A percentile compares a stretch with the other conserved stretches of the same genome.
Evolutionary conservation across 345 rosid genomes (phyloP).

Genomic region (Atalantia buxifolia): DNA sequence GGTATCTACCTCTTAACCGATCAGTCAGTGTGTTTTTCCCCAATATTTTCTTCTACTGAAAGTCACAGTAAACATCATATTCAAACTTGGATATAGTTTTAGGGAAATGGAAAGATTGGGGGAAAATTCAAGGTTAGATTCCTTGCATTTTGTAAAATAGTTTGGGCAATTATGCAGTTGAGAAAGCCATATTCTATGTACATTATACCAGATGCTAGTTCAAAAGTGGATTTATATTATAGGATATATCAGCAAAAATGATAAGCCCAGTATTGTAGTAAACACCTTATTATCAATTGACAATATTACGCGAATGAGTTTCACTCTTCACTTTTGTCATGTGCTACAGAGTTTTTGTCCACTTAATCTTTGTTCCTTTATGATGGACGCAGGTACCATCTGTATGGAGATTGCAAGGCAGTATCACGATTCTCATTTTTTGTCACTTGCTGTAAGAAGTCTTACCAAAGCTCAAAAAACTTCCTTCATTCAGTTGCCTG

Average conservation of each 20-base stretch:
- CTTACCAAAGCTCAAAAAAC: constrained; percentile 52
- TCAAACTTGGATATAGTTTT: not conserved
- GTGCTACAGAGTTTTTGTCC: not conserved
- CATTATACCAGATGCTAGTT: not conserved
- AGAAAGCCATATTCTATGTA: not conserved
- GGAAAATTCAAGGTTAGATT: not conserved
- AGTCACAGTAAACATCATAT: not conserved
- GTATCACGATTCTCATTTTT: constrained; percentile 42
- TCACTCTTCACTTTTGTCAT: not conserved
- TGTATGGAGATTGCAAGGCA: constrained; percentile 79
- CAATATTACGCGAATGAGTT: not conserved
- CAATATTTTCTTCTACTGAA: not conserved
- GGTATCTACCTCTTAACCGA: constrained; percentile 35
- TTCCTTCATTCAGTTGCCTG: constrained; percentile 53
- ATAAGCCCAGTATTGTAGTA: not conserved
- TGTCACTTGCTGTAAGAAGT: constrained; percentile 60
- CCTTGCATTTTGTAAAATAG: not conserved
- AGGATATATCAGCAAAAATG: not conserved
- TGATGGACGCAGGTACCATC: constrained; percentile 45
- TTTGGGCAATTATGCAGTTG: not conserved
- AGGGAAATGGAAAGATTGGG: not conserved
- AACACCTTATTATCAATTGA: not conserved
- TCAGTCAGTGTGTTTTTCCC: not conserved
- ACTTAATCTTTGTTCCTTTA: not conserved
- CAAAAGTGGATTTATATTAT: not conserved